phyloP scores from a whole-genome alignment of 2,329 filamentous ascomycete genomes.

The Aspergillus oerlinghausenensis region DNA sequence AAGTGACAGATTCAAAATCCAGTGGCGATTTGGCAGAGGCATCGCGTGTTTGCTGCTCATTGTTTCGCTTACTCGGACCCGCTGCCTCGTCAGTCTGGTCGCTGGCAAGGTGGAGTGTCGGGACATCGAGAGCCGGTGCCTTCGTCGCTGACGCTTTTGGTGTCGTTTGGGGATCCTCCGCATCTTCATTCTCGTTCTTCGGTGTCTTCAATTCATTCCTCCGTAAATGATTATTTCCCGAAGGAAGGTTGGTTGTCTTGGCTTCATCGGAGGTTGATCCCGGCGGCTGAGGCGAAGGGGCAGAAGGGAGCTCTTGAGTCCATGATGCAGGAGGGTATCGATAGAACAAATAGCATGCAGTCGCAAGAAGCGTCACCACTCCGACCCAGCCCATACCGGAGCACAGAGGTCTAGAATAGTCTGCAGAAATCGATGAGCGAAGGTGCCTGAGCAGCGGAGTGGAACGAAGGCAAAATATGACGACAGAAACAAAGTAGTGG shows the following conservation, averaged over 20 bases:
- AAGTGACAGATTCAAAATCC: background rate
- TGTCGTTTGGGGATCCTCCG: slow-evolving; percentile 28
- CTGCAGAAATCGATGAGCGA: background rate
- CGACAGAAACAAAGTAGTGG: background rate
- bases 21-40: slow-evolving; percentile 6
- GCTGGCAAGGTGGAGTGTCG: slow-evolving; percentile 28
- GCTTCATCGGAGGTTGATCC: slow-evolving; percentile 16
- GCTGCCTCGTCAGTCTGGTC: slow-evolving; percentile 10
- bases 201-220: slow-evolving; percentile 6
- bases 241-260: slow-evolving; percentile 3
- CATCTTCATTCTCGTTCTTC: slow-evolving; percentile 8
- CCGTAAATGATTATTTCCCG: slow-evolving; percentile 7
- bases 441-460: background rate
- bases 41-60: slow-evolving; percentile 8
- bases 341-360: slow-evolving; percentile 39
- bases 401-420: background rate
- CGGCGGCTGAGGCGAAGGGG: slow-evolving; percentile 9
- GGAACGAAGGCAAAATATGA: background rate
- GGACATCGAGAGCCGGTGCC: slow-evolving; percentile 24
- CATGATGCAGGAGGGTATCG: slow-evolving; percentile 35
- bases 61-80: slow-evolving; percentile 2
- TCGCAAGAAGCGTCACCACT: slow-evolving; percentile 35
- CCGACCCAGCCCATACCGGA: slow-evolving; percentile 40
- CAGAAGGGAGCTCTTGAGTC: slow-evolving; percentile 17
- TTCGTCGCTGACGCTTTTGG: slow-evolving; percentile 32